Evolutionary conservation across 1,284 basidiomycete genomes (phyloP), one percentile per base, ranked within the genome.

Genomic region (Cystobasidiaceae sp.): DNA sequence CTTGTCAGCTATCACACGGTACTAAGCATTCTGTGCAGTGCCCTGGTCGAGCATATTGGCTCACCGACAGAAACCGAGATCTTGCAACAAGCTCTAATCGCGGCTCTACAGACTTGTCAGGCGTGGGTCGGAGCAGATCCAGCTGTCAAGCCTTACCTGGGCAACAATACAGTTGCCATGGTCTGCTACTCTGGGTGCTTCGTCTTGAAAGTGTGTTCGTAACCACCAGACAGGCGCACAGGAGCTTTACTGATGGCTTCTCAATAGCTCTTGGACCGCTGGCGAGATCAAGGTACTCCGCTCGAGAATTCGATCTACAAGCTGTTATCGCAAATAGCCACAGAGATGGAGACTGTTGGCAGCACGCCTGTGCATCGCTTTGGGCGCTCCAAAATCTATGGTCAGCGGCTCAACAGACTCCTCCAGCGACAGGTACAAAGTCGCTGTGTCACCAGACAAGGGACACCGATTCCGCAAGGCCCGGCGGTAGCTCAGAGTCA

Each of bases 31-130:
- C 45, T 62, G 17, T 39, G 41, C 21, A 33, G 33, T 15, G 59
- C 45, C 8, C 19, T 62, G n/a, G 28, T 33, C 17, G 59, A 62
- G 13, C 46, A 62, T 25, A 50, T 62, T 9, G 59, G 59, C 7
- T 32, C 52, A 21, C 17, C 21, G 23, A 41, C 50, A 11, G 59
- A 62, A 33, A 34, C 33, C 45, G 50, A 50, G 2, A 39, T 62
- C 17, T 19, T 62, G 32, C 59, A 62, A 25, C 48, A 62, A 27
- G 39, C 48, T 6, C 23, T 62, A 19, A 41, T 62, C 6, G 59
- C 59, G 13, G 59, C 59, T n/a, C 34, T 62, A 15, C 59, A 62
- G 37, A 51, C 48, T 3, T 62, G 59, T 27, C 59, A 62, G 27
- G 59, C 59, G 5, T 62, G 34, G 19, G 48, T 50, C n/a, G 48